Percentiles rank a stretch among this genome's conserved stretches.
Conservation (phyloP, 345 rosid species). For the Cardamine resedifolia region DNA sequence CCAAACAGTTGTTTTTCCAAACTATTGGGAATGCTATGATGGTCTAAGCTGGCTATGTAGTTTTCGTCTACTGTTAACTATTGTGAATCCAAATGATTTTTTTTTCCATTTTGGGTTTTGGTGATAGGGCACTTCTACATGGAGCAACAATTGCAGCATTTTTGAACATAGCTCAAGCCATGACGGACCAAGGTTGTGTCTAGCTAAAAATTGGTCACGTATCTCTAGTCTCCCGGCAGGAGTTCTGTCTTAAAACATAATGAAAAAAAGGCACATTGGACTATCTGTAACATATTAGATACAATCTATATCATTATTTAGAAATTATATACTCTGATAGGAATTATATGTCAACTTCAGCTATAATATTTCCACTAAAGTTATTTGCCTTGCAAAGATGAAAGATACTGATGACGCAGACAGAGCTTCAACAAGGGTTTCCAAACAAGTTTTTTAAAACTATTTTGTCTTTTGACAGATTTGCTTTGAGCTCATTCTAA, state of each 20-base stretch:
- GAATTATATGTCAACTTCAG: background rate
- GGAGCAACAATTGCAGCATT: slow-evolving; percentile 93
- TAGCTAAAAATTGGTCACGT: slow-evolving; percentile 36
- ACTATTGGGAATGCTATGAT: background rate
- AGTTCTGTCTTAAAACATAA: background rate
- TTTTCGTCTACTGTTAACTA: background rate
- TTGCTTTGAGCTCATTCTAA: slow-evolving; percentile 16
- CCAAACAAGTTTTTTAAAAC: background rate
- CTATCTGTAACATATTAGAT: slow-evolving; percentile 31
- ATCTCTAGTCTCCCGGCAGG: background rate
- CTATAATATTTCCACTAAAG: background rate
- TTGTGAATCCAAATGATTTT: background rate
- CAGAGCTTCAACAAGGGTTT: background rate
- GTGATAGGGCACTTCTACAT: slow-evolving; percentile 74
- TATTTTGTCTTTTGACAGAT: background rate
- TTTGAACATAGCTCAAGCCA: slow-evolving; percentile 92
- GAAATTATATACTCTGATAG: slow-evolving; percentile 23
- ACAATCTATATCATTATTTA: slow-evolving; percentile 21
- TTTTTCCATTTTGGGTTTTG: background rate
- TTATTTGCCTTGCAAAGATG: background rate
- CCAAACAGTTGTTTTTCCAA: background rate
- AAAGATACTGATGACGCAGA: background rate
- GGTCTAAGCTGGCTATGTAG: background rate
- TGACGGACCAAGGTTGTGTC: slow-evolving; percentile 99
- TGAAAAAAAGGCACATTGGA: slow-evolving; percentile 8